Percentiles rank a stretch among this genome's conserved stretches.
Conservation (phyloP, 176 grass and related monocot species). For the Alloteropsis semialata region DNA sequence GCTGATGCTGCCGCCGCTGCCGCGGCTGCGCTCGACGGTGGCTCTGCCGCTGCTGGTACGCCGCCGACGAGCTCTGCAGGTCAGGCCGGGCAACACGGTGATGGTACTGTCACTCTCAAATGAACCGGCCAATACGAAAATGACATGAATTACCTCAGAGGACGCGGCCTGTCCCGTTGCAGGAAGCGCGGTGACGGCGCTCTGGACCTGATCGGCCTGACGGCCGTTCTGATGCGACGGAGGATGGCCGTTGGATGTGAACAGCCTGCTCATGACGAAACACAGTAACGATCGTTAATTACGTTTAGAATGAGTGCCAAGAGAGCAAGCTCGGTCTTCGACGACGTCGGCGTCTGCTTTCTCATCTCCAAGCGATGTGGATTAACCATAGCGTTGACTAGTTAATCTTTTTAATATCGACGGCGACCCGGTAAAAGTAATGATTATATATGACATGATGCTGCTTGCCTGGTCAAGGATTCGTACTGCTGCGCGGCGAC, state of each 20-base stretch:
- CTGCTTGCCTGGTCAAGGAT: conserved; percentile 18
- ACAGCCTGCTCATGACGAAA: conserved; percentile 13
- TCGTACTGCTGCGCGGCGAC: conserved; percentile 19
- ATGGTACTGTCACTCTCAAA: background rate
- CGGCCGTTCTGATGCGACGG: background rate
- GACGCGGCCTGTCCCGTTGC: background rate
- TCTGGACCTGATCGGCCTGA: background rate
- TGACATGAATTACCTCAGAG: background rate
- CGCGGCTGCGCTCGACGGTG: background rate
- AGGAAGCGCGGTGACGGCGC: background rate
- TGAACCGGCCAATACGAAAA: background rate
- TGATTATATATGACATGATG: background rate
- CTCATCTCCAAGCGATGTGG: background rate
- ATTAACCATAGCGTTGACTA: background rate
- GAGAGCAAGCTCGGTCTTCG: too few species aligned
- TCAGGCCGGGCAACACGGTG: background rate
- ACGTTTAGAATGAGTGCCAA: background rate
- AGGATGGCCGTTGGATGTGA: background rate
- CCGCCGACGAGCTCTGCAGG: conserved; percentile 32
- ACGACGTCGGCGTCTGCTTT: background rate
- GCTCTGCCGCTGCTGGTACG: background rate
- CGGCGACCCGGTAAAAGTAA: background rate
- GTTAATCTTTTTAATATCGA: background rate
- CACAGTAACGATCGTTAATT: background rate
- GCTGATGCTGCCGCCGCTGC: background rate